Conservation (phyloP, 805 yeast genomes). For the Candida adriatica region DNA sequence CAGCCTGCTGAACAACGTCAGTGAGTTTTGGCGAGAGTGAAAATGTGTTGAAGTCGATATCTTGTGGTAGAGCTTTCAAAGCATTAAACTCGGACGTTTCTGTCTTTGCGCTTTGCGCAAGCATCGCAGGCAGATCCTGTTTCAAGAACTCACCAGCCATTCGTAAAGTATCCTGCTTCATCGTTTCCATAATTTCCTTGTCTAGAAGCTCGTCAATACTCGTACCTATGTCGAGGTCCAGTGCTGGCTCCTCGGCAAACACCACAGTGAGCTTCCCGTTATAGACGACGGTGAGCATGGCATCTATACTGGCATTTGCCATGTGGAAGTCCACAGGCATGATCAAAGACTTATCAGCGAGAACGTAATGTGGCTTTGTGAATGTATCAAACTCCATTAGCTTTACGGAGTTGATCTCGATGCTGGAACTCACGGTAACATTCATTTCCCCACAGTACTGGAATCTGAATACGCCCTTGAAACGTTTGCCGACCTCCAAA, state of each 20-base stretch:
- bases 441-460: constrained; percentile 18
- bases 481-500: too few species aligned
- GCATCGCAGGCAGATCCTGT: constrained; percentile 19
- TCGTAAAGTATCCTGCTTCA: constrained; percentile 16
- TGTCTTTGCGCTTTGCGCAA: constrained; percentile 12
- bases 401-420: constrained; percentile 21
- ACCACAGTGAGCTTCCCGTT: constrained; percentile 19
- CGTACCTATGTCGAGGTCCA: constrained; percentile 20
- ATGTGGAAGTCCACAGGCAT: constrained; percentile 22
- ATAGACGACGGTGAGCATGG: constrained; percentile 18
- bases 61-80: constrained; percentile 1
- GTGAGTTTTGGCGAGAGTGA: too few species aligned
- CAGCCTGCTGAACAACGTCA: too few species aligned
- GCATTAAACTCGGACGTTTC: constrained; percentile 2
- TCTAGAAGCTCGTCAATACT: constrained; percentile 23
- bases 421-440: constrained; percentile 13
- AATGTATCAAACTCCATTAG: constrained; percentile 22
- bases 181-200: constrained; percentile 16
- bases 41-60: too few species aligned
- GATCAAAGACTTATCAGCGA: constrained; percentile 18
- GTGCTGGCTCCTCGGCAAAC: constrained; percentile 20
- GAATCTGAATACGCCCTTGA: constrained; percentile 22
- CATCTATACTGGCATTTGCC: constrained; percentile 14
- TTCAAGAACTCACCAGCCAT: constrained; percentile 17
- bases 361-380: constrained; percentile 22